These are phyloP conservation scores for Ampelocalamus luodianensis DNA, from an alignment of 176 grass and related monocot species.

Conservation along the genomic window DNA sequence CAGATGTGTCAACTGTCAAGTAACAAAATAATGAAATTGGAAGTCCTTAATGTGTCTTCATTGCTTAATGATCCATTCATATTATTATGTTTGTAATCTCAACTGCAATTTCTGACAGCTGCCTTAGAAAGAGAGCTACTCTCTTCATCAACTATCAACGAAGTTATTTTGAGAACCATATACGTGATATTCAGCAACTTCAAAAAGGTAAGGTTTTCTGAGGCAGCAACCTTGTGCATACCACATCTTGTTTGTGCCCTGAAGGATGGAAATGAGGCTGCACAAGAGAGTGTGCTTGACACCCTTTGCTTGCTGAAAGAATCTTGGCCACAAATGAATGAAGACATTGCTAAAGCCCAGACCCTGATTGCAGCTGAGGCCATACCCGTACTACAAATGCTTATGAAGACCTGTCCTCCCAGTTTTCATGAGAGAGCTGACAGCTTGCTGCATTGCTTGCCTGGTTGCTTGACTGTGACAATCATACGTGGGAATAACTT, in stretches of 20 bases:
- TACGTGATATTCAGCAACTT: constrained; percentile 91
- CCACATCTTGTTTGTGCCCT: constrained; percentile 84
- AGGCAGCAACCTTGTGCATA: constrained; percentile 91
- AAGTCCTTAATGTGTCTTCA: constrained; percentile 1
- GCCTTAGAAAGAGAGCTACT: constrained; percentile 80
- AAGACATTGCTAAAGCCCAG: constrained; percentile 93
- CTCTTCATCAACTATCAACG: constrained; percentile 79
- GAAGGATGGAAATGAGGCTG: constrained; percentile 76
- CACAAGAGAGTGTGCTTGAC: constrained; percentile 87
- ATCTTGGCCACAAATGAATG: constrained; percentile 90
- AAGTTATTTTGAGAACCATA: constrained; percentile 85
- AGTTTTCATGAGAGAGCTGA: constrained; percentile 96
- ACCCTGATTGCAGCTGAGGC: constrained; percentile 91
- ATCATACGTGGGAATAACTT: constrained; percentile 94
- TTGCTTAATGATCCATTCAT: constrained; percentile 1
- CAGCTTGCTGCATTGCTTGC: constrained; percentile 86
- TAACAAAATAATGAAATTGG: constrained; percentile 14
- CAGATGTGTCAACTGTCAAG: constrained; percentile 17
- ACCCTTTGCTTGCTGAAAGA: constrained; percentile 93
- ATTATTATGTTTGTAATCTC: constrained; percentile 38
- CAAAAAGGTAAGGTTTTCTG: constrained; percentile 86
- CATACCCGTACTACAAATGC: constrained; percentile 82
- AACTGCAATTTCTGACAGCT: constrained; percentile 60
- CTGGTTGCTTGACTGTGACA: constrained; percentile 88
- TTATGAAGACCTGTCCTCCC: constrained; percentile 93